Base-by-base conservation (phyloP, 305 asterid species). In the Fraxinus platypoda region DNA sequence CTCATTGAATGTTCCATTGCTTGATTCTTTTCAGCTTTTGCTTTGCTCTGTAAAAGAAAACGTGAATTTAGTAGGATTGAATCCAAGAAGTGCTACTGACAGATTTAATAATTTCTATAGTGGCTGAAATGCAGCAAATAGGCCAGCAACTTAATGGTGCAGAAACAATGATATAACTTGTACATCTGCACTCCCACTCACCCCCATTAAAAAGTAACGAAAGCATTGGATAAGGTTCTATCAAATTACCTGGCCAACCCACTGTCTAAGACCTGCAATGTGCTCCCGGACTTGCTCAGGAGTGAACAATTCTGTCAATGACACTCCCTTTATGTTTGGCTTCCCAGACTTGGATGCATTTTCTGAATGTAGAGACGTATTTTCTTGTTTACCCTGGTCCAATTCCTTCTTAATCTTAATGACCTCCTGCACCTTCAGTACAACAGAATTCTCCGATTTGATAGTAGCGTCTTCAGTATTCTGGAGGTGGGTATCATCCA, bases 211-310 rank as follows among this genome's bases (percentile, higher is more conserved):
- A 59, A 35, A 64, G 70, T 79, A 81, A 72, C 78, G 54, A 81
- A 76, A 71, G 78, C 66, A 81, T 38, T 41, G 74, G 17, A 79
- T 13, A 70, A 62, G 66, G 80, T 80, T 33, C n/a, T 33, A 49
- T 17, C 71, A 80, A 89, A 92, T 88, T 78, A 97, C 99, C 98
- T 97, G 99, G 84, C 99, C 99, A 62, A 95, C 90, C 99, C 99
- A 97, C 88, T 88, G 98, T 84, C 98, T 87, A 81, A 97, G 97
- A 86, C 98, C 96, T 66, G 62, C 76, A 81, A 95, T 93, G 85
- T 97, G 99, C 84, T 89, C 91, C 85, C 94, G 86, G 83, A 95
- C 95, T 89, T 95, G 98, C 84, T 94, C 98, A 41, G 99, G 98
- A 41, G 98, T 94, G 88, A 97, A 97, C 84, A 97, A 86, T 85